phyloP scores from a whole-genome alignment of 805 yeast genomes.

The Crinitomyces ghanaensis region DNA sequence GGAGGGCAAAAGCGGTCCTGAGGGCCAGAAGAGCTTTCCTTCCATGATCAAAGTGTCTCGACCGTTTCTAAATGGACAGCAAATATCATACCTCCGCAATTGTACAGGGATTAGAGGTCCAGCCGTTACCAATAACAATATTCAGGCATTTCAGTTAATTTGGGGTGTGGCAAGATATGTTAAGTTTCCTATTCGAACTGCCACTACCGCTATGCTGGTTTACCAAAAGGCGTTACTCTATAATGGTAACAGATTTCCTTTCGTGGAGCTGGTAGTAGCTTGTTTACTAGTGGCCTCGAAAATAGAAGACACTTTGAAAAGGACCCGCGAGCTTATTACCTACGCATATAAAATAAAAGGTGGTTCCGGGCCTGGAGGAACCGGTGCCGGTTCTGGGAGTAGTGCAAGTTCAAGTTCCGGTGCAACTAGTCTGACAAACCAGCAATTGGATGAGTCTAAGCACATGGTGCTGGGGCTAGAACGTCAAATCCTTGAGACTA shows the following conservation, averaged over 20 bases:
- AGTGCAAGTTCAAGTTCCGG: too few species aligned
- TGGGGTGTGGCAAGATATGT: conserved; percentile 12
- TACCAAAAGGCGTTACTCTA: conserved; percentile 62
- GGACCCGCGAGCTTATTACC: conserved; percentile 48
- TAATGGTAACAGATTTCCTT: conserved; percentile 26
- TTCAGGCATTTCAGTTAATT: conserved; percentile 21
- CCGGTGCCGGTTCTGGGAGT: too few species aligned
- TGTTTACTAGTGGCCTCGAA: conserved; percentile 63
- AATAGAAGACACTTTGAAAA: conserved; percentile 76
- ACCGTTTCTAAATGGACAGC: conserved; percentile 48
- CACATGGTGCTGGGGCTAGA: conserved; percentile 50
- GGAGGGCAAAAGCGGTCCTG: too few species aligned
- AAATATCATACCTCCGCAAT: conserved; percentile 39
- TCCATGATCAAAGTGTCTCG: conserved; percentile 30
- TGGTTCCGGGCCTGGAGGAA: too few species aligned
- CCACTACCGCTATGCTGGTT: conserved; percentile 60
- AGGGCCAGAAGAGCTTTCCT: conserved; percentile 6
- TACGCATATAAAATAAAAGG: conserved; percentile 20
- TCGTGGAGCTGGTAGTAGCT: conserved; percentile 48
- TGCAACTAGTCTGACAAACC: conserved; percentile 19
- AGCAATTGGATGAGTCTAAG: conserved; percentile 42
- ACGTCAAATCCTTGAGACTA: conserved; percentile 60
- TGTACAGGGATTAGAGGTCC: conserved; percentile 39
- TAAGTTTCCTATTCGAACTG: conserved; percentile 46
- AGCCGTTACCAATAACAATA: conserved; percentile 39